Evolutionary conservation across 495 filamentous ascomycete species (phyloP).

Genomic region (Terfezia claveryi): DNA sequence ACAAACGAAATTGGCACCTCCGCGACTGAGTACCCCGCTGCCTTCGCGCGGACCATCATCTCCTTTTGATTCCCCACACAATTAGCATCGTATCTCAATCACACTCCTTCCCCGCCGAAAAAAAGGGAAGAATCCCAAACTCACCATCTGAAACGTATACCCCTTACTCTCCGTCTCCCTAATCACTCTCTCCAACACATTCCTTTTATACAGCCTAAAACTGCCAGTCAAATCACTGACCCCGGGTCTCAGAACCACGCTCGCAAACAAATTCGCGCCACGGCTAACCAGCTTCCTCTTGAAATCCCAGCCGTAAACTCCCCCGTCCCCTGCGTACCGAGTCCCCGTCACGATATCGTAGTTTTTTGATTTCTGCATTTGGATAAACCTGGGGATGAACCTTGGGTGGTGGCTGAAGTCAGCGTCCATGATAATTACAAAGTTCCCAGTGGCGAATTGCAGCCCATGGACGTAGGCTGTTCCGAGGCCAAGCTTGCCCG

Average conservation of each 20-base stretch:
- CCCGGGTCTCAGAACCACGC: slow-evolving; percentile 82
- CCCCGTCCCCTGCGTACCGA: slow-evolving; percentile 71
- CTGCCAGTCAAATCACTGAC: slow-evolving; percentile 90
- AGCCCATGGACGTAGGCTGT: slow-evolving; percentile 94
- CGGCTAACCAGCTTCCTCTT: slow-evolving; percentile 84
- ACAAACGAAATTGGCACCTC: slow-evolving; percentile 95
- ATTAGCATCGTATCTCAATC: not conserved
- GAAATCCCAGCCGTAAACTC: slow-evolving; percentile 93
- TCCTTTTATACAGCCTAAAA: slow-evolving; percentile 84
- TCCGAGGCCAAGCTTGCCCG: slow-evolving; percentile 86
- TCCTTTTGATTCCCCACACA: not conserved
- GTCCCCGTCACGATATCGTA: slow-evolving; percentile 96
- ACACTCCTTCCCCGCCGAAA: not conserved
- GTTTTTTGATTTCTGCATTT: slow-evolving; percentile 26
- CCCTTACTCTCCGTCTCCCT: slow-evolving; percentile 76
- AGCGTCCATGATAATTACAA: slow-evolving; percentile 98
- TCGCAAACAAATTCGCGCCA: slow-evolving; percentile 86
- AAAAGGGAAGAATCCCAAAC: slow-evolving; percentile 42
- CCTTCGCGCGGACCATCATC: slow-evolving; percentile 62
- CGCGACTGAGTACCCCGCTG: slow-evolving; percentile 69
- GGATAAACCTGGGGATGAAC: slow-evolving; percentile 19
- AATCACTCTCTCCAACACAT: slow-evolving; percentile 75
- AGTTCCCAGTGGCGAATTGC: slow-evolving; percentile 70
- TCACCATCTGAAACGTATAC: slow-evolving; percentile 86
- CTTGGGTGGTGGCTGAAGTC: slow-evolving; percentile 80